Evolutionary conservation across 805 yeast genomes (phyloP).

Genomic region (Blastobotrys peoriensis): DNA sequence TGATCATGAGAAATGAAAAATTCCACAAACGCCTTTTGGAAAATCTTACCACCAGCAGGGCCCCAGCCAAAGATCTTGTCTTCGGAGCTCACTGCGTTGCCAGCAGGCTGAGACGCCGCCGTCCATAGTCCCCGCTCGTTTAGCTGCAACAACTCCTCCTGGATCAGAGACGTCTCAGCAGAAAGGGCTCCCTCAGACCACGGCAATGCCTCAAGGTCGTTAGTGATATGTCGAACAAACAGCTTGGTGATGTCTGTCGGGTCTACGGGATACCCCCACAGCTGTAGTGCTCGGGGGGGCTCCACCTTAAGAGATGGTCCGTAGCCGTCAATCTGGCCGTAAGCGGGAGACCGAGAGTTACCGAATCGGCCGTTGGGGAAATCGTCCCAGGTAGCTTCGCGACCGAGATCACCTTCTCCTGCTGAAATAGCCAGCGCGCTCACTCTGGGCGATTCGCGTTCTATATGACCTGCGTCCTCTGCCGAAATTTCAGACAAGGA

Average conservation of each 20-base stretch:
- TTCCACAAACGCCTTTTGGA: slow-evolving; percentile 92
- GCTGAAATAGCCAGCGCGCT: slow-evolving; percentile 70
- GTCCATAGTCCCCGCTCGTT: slow-evolving; percentile 76
- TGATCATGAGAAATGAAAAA: slow-evolving; percentile 67
- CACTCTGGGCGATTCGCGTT: slow-evolving; percentile 8
- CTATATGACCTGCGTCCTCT: slow-evolving; percentile 31
- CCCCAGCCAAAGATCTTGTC: slow-evolving; percentile 98
- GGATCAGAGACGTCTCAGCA: slow-evolving; percentile 88
- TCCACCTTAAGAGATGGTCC: slow-evolving; percentile 85
- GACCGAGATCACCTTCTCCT: slow-evolving; percentile 78
- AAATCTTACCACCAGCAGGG: slow-evolving; percentile 78
- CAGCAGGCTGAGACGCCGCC: slow-evolving; percentile 93
- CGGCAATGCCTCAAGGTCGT: slow-evolving; percentile 73
- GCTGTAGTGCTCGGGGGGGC: slow-evolving; percentile 54
- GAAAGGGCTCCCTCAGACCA: slow-evolving; percentile 86
- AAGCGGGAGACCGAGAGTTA: slow-evolving; percentile 92
- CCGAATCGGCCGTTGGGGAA: slow-evolving; percentile 95
- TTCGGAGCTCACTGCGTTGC: slow-evolving; percentile 67
- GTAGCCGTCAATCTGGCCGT: slow-evolving; percentile 96
- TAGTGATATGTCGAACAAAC: slow-evolving; percentile 67
- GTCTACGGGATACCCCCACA: slow-evolving; percentile 76
- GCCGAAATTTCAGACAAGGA: slow-evolving; percentile 29
- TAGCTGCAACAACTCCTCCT: slow-evolving; percentile 78
- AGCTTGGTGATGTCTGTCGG: slow-evolving; percentile 55
- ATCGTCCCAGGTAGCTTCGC: slow-evolving; percentile 96